Base-by-base conservation (phyloP, 2,329 filamentous ascomycete species). In the Xylaria hypoxylon region DNA sequence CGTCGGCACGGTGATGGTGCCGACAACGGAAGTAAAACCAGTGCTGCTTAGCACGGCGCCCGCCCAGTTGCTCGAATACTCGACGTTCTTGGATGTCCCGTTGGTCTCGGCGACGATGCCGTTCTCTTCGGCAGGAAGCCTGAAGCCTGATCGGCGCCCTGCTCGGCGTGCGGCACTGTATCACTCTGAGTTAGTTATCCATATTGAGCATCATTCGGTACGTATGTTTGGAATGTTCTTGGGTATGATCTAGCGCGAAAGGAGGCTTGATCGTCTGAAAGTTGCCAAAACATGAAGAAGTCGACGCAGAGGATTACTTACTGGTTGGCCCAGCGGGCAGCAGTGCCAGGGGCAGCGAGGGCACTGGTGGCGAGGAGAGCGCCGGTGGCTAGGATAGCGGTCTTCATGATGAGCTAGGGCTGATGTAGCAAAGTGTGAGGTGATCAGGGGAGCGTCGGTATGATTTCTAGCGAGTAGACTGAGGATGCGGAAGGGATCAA, bases 21-120 rank as follows among this genome's bases (percentile, higher is more conserved):
- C 86, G 3, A 81, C 81, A 26, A 87, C 86, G n/a, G 78, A 75
- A 35, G 80, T 87, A 77, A 84, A 88, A 59, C 81, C 82, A 1
- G 62, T 57, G 42, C 82, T 81, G 38, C 83, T 82, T 58, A 86
- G 80, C 8, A 88, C 84, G 0, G 85, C 85, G 38, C 87, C 87
- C 8, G 86, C 84, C 87, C 87, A 89, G 80, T 89, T 89, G 72
- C 77, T 79, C 65, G 79, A 83, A 78, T 88, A 88, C 33, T 81
- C 70, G 28, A 84, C 81, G 17, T 85, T 73, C 60, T 64, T 68
- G 53, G 78, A 79, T 33, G 78, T 80, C 71, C 80, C 68, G 50
- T 78, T 75, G 28, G 78, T 68, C 48, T 72, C 73, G 51, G 71
- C 70, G 15, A 71, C 51, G 35, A 71, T 67, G n/a, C 73, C 59